Conservation (phyloP, 1,284 basidiomycete species). For the Melanopsichium pennsylvanicum region DNA sequence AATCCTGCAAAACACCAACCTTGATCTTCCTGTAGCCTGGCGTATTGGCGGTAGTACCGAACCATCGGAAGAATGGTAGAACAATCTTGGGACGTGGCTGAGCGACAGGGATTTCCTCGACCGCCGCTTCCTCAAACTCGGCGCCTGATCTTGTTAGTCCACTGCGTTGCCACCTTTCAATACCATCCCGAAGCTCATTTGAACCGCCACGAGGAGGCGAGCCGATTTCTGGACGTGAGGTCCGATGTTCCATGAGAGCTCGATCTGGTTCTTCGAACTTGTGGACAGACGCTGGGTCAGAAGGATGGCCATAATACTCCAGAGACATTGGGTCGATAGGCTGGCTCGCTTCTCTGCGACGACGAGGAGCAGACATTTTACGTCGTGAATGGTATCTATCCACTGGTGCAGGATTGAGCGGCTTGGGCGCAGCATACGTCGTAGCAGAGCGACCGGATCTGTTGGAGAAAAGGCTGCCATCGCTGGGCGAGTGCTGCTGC, state of each 20-base stretch:
- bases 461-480: constrained; percentile 26
- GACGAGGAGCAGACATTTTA: constrained; percentile 12
- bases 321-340: constrained; percentile 43
- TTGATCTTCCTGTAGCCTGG: constrained; percentile 59
- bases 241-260: constrained; percentile 2
- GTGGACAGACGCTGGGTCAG: constrained; percentile 7
- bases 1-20: constrained; percentile 52
- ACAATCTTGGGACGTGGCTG: constrained; percentile 47
- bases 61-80: constrained; percentile 61
- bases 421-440: constrained; percentile 20
- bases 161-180: constrained; percentile 44
- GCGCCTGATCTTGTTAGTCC: constrained; percentile 18
- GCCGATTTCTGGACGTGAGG: neutral
- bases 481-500: constrained; percentile 40
- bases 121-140: constrained; percentile 11
- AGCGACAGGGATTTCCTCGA: constrained; percentile 5
- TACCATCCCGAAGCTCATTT: constrained; percentile 43
- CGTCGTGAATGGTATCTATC: constrained; percentile 17
- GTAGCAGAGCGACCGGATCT: constrained; percentile 27
- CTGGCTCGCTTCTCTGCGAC: constrained; percentile 8
- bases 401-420: constrained; percentile 5
- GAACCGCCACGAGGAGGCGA: constrained; percentile 19
- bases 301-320: constrained; percentile 45
- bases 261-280: constrained; percentile 16
- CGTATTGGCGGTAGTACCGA: constrained; percentile 59